A percentile compares a stretch with the other conserved stretches of the same genome.
Conservation (phyloP, 2,329 filamentous ascomycete species). For the Neopestalotiopsis rosae region DNA sequence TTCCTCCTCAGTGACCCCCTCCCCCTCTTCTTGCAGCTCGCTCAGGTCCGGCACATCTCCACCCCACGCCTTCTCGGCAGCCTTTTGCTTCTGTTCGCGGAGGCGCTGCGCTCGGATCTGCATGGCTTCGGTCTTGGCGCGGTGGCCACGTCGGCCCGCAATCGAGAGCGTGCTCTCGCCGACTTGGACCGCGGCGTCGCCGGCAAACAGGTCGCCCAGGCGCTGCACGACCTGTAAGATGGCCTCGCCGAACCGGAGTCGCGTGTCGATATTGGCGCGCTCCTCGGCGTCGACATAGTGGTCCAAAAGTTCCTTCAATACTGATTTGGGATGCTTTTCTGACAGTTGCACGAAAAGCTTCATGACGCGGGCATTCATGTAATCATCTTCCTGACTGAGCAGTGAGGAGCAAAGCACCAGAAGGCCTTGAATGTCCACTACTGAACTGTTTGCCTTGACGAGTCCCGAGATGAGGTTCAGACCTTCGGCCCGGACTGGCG, state of each 20-base stretch:
- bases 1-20: conserved; percentile 21
- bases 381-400: conserved; percentile 71
- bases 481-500: conserved; percentile 71
- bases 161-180: conserved; percentile 66
- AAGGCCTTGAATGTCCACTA: conserved; percentile 70
- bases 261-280: conserved; percentile 62
- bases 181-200: conserved; percentile 56
- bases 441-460: conserved; percentile 57
- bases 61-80: conserved; percentile 60
- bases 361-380: conserved; percentile 72
- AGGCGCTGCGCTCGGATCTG: conserved; percentile 58
- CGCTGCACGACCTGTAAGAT: conserved; percentile 68
- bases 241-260: conserved; percentile 73
- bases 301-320: conserved; percentile 67
- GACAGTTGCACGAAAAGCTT: conserved; percentile 68
- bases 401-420: conserved; percentile 69
- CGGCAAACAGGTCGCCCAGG: conserved; percentile 60
- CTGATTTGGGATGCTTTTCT: conserved; percentile 65
- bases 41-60: conserved; percentile 55
- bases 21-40: conserved; percentile 34
- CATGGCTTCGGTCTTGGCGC: conserved; percentile 62
- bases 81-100: conserved; percentile 53
- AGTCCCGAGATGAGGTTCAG: conserved; percentile 64
- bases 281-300: conserved; percentile 71
- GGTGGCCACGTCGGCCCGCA: conserved; percentile 66